These are phyloP conservation scores for Kokia cookei DNA, from an alignment of 441 rosid species.

Conservation along the genomic window DNA sequence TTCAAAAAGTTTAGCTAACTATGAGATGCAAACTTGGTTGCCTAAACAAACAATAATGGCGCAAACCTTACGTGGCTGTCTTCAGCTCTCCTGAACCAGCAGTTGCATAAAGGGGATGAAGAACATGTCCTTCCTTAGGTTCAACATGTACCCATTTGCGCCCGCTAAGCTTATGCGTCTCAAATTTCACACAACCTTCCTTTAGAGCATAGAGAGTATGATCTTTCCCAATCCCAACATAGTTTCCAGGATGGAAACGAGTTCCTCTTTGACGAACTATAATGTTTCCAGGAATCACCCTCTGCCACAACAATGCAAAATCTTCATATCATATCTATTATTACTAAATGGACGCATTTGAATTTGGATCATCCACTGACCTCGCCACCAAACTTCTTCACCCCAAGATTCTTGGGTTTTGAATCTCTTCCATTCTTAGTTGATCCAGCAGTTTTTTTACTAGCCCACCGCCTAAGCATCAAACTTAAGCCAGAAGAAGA, in stretches of 20 bases:
- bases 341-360: not conserved
- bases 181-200: slow-evolving; percentile 74
- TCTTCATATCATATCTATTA: not conserved
- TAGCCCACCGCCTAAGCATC: slow-evolving; percentile 47
- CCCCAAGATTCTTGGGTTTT: slow-evolving; percentile 36
- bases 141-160: slow-evolving; percentile 83
- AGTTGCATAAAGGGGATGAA: slow-evolving; percentile 53
- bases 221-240: slow-evolving; percentile 80
- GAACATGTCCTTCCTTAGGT: slow-evolving; percentile 57
- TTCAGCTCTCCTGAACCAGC: slow-evolving; percentile 21
- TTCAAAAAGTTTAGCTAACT: not conserved
- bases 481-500: slow-evolving; percentile 52
- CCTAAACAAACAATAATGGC: not conserved
- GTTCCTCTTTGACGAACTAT: slow-evolving; percentile 69
- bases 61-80: slow-evolving; percentile 13
- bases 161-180: slow-evolving; percentile 50
- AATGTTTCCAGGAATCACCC: slow-evolving; percentile 70
- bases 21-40: not conserved
- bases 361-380: slow-evolving; percentile 24
- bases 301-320: slow-evolving; percentile 32
- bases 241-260: slow-evolving; percentile 75
- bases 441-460: slow-evolving; percentile 79
- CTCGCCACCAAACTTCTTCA: slow-evolving; percentile 80
- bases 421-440: slow-evolving; percentile 95
- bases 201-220: slow-evolving; percentile 81